Base-by-base conservation (phyloP, 2,329 filamentous ascomycete species). In the Diaporthe sp. region DNA sequence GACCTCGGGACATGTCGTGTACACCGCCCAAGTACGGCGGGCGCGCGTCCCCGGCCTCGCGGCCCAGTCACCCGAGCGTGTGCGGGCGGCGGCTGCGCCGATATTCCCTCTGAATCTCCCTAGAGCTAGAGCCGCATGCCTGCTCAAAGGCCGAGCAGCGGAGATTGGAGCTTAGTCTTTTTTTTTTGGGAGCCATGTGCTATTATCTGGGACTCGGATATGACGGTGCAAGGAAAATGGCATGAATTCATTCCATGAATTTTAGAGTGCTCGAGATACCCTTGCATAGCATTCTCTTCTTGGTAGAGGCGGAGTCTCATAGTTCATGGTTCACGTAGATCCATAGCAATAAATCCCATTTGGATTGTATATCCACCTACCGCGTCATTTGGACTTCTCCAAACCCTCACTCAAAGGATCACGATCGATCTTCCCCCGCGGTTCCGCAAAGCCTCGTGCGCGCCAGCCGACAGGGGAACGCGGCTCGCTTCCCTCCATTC, bases 11-110 rank as follows among this genome's bases (percentile, higher is more conserved):
- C 8, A 15, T 17, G 4, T 45, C 57, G 22, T 55, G 35, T 45
- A 38, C 28, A 13, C 70, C 35, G 17, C 33, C 38, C 33, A 55
- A 30, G 17, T 55, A 64, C 25, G 57, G 33, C 33, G 8, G 12
- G 33, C 33, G 57, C 33, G 25, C 42, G 22, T 25, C 68, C 33
- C 52, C 52, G 6, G 4, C 4, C 68, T 13, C 33, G 22, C 70
- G 57, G 15, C 58, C 70, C 35, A 66, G 57, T 9, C 70, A 72
- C 47, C 70, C 57, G 6, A 72, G 70, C 30, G 70, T 72, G 7
- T 54, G 45, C 17, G 70, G 70, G 60, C 57, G 70, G 57, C 45
- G 28, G 25, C 35, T 72, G 19, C 70, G 70, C 42, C 57, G 28
- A 22, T 72, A 72, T 25, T 72, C 70, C 15, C 57, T 55, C 45